phyloP scores from a whole-genome alignment of 306 rosid genomes.

The Quercus suber region DNA sequence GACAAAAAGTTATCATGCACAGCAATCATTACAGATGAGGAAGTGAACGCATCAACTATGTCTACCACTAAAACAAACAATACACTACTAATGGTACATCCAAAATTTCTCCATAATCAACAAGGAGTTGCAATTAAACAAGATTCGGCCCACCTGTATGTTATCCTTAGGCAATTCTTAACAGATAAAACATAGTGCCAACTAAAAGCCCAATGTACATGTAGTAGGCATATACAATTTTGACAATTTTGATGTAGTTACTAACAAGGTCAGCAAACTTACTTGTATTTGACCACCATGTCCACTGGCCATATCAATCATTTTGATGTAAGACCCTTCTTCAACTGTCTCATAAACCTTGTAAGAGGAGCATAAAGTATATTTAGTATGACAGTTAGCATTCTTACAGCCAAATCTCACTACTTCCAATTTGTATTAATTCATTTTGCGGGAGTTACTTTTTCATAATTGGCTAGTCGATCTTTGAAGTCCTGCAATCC shows the following conservation, averaged over 20 bases:
- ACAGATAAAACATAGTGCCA: not conserved
- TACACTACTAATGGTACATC: not conserved
- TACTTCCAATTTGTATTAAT: slow-evolving; percentile 22
- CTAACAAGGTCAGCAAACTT: slow-evolving; percentile 33
- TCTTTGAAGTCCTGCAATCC: slow-evolving; percentile 84
- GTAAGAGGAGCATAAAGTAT: slow-evolving; percentile 22
- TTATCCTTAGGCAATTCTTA: not conserved
- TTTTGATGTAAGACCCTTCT: slow-evolving; percentile 98
- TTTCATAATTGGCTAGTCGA: slow-evolving; percentile 81
- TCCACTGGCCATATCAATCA: slow-evolving; percentile 98
- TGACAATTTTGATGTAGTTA: not conserved
- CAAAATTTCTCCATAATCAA: not conserved
- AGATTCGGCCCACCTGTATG: too few species aligned
- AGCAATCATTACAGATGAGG: not conserved
- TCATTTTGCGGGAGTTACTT: slow-evolving; percentile 37
- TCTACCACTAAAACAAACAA: not conserved
- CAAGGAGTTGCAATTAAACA: not conserved
- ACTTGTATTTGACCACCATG: slow-evolving; percentile 97
- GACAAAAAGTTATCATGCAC: not conserved
- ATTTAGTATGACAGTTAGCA: not conserved
- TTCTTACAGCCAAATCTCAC: slow-evolving; percentile 13
- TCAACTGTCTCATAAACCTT: slow-evolving; percentile 92
- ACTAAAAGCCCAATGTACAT: not conserved
- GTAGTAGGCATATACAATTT: not conserved
- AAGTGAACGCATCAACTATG: not conserved